Evolutionary conservation across 2,329 filamentous ascomycete species (phyloP), one percentile per base, ranked within the genome.

Genomic region (Hymenoscyphus repandus): DNA sequence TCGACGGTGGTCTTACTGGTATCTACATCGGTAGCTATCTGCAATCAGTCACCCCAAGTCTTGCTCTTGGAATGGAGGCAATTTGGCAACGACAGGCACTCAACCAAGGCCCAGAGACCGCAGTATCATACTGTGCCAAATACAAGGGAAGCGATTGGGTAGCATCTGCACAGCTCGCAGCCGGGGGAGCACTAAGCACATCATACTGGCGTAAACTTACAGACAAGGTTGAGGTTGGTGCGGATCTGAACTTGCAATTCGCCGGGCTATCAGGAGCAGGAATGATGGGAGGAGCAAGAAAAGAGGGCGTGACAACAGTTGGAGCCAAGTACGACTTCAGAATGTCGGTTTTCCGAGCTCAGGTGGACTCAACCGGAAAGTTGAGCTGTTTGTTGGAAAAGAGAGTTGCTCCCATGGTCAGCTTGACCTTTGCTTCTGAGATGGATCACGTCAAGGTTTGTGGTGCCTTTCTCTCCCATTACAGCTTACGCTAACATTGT

Each of bases 321-420:
- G 93, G 92, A 65, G 89, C 90, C 68, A 99, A 99, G 74, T 99
- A 99, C 74, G 92, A 96, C 70, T 99, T 99, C 82, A 83, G 89
- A 67, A 88, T 90, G 74, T 93, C 89, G 49, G 93, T 90, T 45
- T 96, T 96, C 83, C 85, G 92, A 59, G 93, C 92, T 40, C 93
- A 99, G 74, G 80, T 97, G 63, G 93, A 99, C 74, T 95, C 90
- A 65, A 85, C 89, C 69, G 93, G 93, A 69, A 96, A 95, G 76
- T 79, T 99, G 55, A 89, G 87, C 72, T 93, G 90, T 68, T 74
- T 96, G 65, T 75, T 97, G 61, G 93, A 99, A 79, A 97, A 96
- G 83, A 86, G 90, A 66, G 88, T 99, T 65, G 90, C 90, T 30
- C 90, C 90, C 58, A 88, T 91, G 27, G 90, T 99, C 52, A 87